A percentile compares a stretch with the other conserved stretches of the same genome.
Conservation (phyloP, 805 yeast genomes). For the Phaffomyces antillensis region DNA sequence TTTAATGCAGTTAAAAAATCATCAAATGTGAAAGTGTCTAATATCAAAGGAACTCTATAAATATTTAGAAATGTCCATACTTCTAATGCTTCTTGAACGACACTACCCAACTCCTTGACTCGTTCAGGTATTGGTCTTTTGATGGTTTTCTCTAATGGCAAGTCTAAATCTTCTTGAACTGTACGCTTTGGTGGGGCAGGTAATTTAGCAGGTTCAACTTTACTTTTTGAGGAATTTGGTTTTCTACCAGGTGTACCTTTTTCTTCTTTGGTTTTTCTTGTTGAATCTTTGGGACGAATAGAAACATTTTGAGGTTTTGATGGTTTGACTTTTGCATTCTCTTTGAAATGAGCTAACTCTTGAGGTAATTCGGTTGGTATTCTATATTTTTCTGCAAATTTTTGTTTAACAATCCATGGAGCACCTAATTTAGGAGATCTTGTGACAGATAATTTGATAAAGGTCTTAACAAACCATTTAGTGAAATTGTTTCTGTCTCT, state of each 20-base stretch:
- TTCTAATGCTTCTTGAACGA: constrained; percentile 44
- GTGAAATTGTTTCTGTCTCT: constrained; percentile 86
- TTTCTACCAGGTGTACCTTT: constrained; percentile 6
- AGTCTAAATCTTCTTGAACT: constrained; percentile 17
- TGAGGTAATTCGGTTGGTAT: constrained; percentile 56
- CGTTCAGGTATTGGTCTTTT: constrained; percentile 18
- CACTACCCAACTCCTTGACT: constrained; percentile 11
- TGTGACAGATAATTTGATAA: constrained; percentile 56
- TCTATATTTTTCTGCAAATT: constrained; percentile 63
- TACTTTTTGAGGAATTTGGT: not conserved
- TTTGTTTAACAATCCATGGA: constrained; percentile 88
- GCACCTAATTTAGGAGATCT: constrained; percentile 82
- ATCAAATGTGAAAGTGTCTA: constrained; percentile 78
- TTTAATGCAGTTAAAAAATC: constrained; percentile 49
- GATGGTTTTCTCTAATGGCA: constrained; percentile 12
- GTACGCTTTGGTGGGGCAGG: constrained; percentile 13
- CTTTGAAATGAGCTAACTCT: constrained; percentile 32
- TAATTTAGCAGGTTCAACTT: constrained; percentile 9
- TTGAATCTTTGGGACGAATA: constrained; percentile 14
- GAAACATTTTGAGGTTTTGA: not conserved
- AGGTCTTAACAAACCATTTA: constrained; percentile 88
- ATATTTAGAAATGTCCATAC: constrained; percentile 71
- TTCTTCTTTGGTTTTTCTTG: constrained; percentile 1
- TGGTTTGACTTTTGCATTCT: constrained; percentile 6
- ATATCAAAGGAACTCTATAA: constrained; percentile 51